These are phyloP conservation scores for Aspergillus thermomutatus DNA, from an alignment of 2,329 filamentous ascomycete genomes.

Conservation along the genomic window DNA sequence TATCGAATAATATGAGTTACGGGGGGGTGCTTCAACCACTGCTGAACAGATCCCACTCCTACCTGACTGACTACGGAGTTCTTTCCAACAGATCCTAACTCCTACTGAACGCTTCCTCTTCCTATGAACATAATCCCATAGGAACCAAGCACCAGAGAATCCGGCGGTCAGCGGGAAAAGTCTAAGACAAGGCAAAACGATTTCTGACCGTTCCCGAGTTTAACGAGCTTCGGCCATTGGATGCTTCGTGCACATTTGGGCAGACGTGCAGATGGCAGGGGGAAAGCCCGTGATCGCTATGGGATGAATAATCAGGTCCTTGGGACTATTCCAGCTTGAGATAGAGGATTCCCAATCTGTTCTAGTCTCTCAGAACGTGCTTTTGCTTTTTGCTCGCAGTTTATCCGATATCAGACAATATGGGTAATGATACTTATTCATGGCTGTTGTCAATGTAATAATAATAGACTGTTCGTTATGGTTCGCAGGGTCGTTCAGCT, in stretches of 20 bases:
- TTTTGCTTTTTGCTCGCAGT: not conserved
- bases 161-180: conserved; percentile 26
- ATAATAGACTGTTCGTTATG: not conserved
- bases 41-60: not conserved
- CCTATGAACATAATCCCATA: not conserved
- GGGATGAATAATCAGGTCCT: conserved; percentile 14
- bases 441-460: not conserved
- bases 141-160: conserved; percentile 8
- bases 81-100: too few relatives aligned
- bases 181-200: conserved; percentile 30
- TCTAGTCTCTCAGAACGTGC: not conserved
- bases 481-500: not conserved
- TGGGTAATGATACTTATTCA: not conserved
- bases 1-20: not conserved
- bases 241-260: conserved; percentile 33
- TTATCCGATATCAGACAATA: not conserved
- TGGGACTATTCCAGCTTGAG: not conserved
- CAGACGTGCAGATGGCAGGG: conserved; percentile 29
- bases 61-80: not conserved
- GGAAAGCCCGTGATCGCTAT: conserved; percentile 8
- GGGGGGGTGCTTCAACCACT: not conserved
- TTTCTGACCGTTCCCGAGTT: conserved; percentile 30
- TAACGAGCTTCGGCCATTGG: conserved; percentile 28
- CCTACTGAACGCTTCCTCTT: not conserved
- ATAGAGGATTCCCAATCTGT: not conserved